phyloP scores from a whole-genome alignment of 306 rosid species.

The Abrus pulchellus region DNA sequence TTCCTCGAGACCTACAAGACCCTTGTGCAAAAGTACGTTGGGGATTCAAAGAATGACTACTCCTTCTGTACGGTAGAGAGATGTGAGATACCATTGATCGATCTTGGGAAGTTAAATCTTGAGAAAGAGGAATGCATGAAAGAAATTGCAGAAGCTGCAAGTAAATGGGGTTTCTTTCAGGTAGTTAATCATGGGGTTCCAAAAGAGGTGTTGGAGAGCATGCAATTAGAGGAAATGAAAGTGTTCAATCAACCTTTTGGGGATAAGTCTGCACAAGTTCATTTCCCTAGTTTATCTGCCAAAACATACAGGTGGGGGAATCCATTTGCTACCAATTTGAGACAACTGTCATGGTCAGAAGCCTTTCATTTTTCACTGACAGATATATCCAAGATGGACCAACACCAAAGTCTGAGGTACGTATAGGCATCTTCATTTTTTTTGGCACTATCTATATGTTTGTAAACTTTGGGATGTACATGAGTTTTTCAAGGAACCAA shows the following conservation, averaged over 20 bases:
- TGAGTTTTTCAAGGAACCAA: not conserved
- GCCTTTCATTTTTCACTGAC: constrained; percentile 71
- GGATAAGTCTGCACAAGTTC: constrained; percentile 47
- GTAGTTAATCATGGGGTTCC: constrained; percentile 77
- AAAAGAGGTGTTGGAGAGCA: constrained; percentile 50
- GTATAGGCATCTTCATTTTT: not conserved
- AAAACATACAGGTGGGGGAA: constrained; percentile 81
- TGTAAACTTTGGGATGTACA: too few species aligned
- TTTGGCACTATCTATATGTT: too few species aligned
- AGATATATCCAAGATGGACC: constrained; percentile 58
- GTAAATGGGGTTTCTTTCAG: constrained; percentile 79
- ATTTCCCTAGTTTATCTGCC: constrained; percentile 49
- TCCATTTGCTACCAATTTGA: constrained; percentile 59
- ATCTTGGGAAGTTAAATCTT: constrained; percentile 52
- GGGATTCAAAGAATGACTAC: constrained; percentile 33
- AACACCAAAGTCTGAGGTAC: constrained; percentile 62
- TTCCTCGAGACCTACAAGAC: constrained; percentile 61
- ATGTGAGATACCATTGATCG: constrained; percentile 65
- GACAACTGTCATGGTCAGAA: constrained; percentile 83
- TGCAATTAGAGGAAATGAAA: constrained; percentile 64
- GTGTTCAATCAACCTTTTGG: constrained; percentile 66
- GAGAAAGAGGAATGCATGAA: constrained; percentile 62
- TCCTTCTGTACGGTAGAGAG: constrained; percentile 40
- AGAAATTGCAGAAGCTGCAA: constrained; percentile 68
- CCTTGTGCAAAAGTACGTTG: constrained; percentile 39